Percentiles rank a stretch among this genome's conserved stretches.
These are phyloP conservation scores for Heracleum sosnowskyi DNA, from an alignment of 129 eudicot species.

Conservation along the genomic window DNA sequence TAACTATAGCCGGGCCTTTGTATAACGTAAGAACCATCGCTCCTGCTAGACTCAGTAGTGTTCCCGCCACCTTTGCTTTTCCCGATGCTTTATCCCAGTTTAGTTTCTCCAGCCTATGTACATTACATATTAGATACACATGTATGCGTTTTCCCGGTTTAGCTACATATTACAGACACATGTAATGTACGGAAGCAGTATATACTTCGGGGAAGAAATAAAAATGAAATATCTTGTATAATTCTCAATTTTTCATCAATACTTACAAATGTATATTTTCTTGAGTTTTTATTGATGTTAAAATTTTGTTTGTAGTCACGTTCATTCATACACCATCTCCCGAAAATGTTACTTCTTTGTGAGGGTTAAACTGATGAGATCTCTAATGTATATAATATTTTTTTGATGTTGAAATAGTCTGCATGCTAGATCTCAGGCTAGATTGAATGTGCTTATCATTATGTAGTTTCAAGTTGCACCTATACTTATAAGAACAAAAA, in stretches of 20 bases:
- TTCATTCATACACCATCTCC: neutral
- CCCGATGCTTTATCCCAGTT: constrained; percentile 32
- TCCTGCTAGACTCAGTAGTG: constrained; percentile 44
- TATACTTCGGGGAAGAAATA: neutral
- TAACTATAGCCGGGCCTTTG: constrained; percentile 36
- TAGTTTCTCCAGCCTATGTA: constrained; percentile 47
- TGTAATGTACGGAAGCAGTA: neutral
- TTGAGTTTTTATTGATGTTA: neutral
- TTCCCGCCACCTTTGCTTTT: constrained; percentile 57
- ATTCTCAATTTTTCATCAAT: neutral
- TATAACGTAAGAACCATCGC: constrained; percentile 71
- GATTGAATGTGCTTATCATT: neutral
- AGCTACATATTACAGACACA: neutral
- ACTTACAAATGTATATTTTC: neutral
- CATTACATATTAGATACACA: neutral
- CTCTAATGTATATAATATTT: too few relatives aligned
- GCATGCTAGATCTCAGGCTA: neutral
- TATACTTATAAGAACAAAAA: neutral
- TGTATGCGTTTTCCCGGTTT: constrained; percentile 14
- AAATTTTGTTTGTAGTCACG: neutral
- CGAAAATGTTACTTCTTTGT: neutral
- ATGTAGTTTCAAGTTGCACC: neutral
- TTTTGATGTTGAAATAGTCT: neutral
- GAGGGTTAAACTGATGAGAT: neutral
- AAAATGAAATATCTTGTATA: neutral